Base-by-base conservation (phyloP, 2,329 filamentous ascomycete species). In the Fusarium luffae region DNA sequence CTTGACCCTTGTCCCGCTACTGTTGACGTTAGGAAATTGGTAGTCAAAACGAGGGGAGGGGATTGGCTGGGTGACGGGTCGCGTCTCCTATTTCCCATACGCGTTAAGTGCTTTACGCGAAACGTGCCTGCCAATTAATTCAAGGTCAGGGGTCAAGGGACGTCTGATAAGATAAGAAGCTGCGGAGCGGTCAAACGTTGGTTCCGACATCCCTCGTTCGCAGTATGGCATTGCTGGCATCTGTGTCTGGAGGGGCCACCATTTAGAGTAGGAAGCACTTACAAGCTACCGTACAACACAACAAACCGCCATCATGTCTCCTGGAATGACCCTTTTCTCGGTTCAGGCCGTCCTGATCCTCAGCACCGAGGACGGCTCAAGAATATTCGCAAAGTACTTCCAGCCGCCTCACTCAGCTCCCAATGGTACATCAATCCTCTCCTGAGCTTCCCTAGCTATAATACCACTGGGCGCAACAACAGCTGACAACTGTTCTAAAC, bases 311-410 rank as follows among this genome's bases (percentile, higher is more conserved):
- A 77, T 55, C 68, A 93, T 94, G 92, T 88, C 90, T 73, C 90
- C 90, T 69, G 88, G 89, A 82, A 89, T 93, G 83, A 91, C 90
- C 69, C 87, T 94, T 46, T 91, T 92, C 84, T 89, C 90, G 76
- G 86, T 94, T 77, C 91, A 92, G 80, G 92, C 92, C 77, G 86
- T 94, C 79, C 86, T 93, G 73, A 89, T 94, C 75, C 90, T 94
- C 79, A 89, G 91, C 77, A 90, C 91, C 66, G 93, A 97, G 82
- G 95, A 98, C 81, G 93, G 93, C 78, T 92, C 92, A 66, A 90
- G 95, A 80, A 93, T 98, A 83, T 93, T 97, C 80, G 89, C 94
- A 77, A 98, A 98, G 85, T 97, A 97, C 88, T 97, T 95, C 86
- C 82, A 81, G 81, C 84, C 81, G 84, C 92, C 80, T 81, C 91